These are phyloP conservation scores for Aureobasidium sp. DNA, from an alignment of 2,329 filamentous ascomycete species.

Conservation along the genomic window DNA sequence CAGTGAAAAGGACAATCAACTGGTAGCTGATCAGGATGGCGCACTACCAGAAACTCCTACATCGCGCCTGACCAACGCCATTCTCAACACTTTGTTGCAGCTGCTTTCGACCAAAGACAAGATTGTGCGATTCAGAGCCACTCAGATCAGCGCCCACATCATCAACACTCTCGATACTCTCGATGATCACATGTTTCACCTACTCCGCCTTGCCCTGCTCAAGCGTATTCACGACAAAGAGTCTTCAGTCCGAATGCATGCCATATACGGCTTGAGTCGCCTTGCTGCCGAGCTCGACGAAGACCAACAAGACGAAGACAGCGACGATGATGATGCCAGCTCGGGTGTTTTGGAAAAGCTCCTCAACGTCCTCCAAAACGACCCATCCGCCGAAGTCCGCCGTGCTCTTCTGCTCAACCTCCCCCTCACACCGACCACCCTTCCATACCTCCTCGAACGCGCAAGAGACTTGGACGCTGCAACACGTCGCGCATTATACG, in stretches of 20 bases:
- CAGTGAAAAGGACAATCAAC: conserved; percentile 60
- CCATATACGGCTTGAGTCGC: conserved; percentile 80
- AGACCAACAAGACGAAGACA: conserved; percentile 56
- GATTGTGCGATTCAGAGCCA: conserved; percentile 79
- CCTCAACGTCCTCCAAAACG: conserved; percentile 82
- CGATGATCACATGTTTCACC: conserved; percentile 83
- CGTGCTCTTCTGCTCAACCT: conserved; percentile 83
- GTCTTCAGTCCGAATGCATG: conserved; percentile 82
- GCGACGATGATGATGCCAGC: conserved; percentile 56
- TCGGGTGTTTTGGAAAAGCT: conserved; percentile 74
- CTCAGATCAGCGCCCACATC: conserved; percentile 83
- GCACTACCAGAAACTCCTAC: conserved; percentile 76
- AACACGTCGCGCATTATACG: conserved; percentile 80
- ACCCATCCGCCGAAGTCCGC: conserved; percentile 88
- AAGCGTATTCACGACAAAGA: conserved; percentile 92
- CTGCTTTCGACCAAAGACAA: conserved; percentile 87
- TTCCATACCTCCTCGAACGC: conserved; percentile 82
- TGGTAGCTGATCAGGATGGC: conserved; percentile 55
- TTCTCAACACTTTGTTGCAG: conserved; percentile 67
- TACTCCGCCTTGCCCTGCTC: conserved; percentile 69
- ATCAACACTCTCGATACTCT: conserved; percentile 89
- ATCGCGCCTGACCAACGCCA: conserved; percentile 65
- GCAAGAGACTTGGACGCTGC: conserved; percentile 81
- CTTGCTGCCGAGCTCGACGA: conserved; percentile 66
- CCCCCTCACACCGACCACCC: conserved; percentile 72